Evolutionary conservation across 805 yeast genomes (phyloP), one percentile per base, ranked within the genome.

Genomic region (Lipomyces yamanashiensis): DNA sequence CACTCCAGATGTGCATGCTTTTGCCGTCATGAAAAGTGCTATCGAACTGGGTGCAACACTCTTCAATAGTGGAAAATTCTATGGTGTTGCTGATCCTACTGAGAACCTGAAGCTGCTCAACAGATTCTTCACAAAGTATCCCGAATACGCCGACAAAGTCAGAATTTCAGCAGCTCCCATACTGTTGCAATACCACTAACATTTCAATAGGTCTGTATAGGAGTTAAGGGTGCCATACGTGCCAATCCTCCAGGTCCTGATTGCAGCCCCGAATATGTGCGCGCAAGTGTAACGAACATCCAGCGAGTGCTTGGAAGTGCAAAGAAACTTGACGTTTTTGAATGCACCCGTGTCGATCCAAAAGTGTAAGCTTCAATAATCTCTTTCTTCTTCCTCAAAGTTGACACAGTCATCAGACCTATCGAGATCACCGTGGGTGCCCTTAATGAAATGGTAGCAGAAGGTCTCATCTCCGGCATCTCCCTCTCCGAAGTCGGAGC

Each of bases 401-500:
- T n/a, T n/a, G n/a, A n/a, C n/a, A 21, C 10, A 12, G n/a, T 15
- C 17, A 15, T 13, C n/a, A 81, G 80, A n/a, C 85, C 90, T 0
- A 77, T 85, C 63, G 90, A 85, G 61, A 86, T 86, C 17, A 81
- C 87, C 0, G 78, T 89, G 50, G 76, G 77, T 33, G 82, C 82
- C 52, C 77, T 91, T 59, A 80, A 81, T 61, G 85, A 84, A 62
- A 81, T 80, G 63, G 83, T 89, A 56, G 84, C 86, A 58, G 75
- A 79, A 8, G 96, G 96, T 13, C 79, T 76, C 41, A 81, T 91
- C 67, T 86, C 85, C 50, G 92, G 88, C n/a, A 82, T 88, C 59
- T 87, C 96, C 0, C 78, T 92, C 51, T 85, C 91, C 55, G 97
- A 92, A 76, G 89, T 86, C 19, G 80, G 84, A 28, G 86, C 84